Conservation (phyloP, 225 moss, liverwort and hornwort genomes). For the Antitrichia curtipendula region DNA sequence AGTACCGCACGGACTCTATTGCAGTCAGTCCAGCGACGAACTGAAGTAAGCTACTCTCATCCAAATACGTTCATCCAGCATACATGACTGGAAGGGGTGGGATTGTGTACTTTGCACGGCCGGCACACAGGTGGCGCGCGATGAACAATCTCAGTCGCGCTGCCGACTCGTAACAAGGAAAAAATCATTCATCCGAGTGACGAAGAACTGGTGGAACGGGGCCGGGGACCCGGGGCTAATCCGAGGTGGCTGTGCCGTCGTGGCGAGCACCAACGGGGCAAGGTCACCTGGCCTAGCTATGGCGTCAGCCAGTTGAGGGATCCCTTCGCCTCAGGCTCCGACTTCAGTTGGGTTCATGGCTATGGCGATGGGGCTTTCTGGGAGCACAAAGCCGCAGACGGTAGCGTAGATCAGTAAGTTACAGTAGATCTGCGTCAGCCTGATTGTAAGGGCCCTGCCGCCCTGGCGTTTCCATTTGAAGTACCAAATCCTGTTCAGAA, state of each 20-base stretch:
- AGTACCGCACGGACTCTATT: background rate
- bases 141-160: background rate
- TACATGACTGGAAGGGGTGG: background rate
- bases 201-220: background rate
- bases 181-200: background rate
- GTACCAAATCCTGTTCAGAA: background rate
- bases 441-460: background rate
- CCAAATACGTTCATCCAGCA: background rate
- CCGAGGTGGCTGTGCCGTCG: constrained; percentile 11
- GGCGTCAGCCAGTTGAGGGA: background rate
- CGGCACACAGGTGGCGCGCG: background rate
- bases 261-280: constrained; percentile 5
- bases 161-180: background rate
- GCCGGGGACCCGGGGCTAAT: background rate
- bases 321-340: background rate
- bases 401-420: background rate
- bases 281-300: background rate
- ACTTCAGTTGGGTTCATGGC: background rate
- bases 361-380: background rate
- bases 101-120: background rate
- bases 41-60: background rate
- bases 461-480: background rate
- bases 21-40: background rate
- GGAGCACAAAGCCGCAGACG: background rate
- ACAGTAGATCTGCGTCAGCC: background rate